Percentiles rank a stretch among this genome's conserved stretches.
These are phyloP conservation scores for Solanum tarapatanum DNA, from an alignment of 257 asterid genomes.

Conservation along the genomic window DNA sequence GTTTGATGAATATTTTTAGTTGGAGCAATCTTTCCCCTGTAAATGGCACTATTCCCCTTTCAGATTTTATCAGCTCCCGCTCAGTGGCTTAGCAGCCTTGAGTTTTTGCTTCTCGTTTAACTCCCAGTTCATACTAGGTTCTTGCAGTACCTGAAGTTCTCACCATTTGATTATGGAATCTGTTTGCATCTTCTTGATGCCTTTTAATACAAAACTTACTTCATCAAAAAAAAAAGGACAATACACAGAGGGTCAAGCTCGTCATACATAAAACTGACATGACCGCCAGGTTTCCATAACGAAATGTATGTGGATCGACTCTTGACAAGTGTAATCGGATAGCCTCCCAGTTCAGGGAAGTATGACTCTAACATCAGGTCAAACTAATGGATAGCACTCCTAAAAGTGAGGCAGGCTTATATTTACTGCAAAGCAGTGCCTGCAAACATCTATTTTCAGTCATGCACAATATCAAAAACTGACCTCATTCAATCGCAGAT, in stretches of 20 bases:
- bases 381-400: neutral
- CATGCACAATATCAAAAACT: neutral
- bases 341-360: neutral
- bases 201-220: neutral
- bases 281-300: neutral
- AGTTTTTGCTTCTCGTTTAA: neutral
- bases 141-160: neutral
- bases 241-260: neutral
- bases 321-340: neutral
- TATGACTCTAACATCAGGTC: neutral
- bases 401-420: neutral
- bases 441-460: neutral
- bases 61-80: neutral
- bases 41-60: neutral
- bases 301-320: neutral
- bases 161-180: neutral
- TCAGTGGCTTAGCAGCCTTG: neutral
- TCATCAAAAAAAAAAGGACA: neutral
- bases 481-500: conserved; percentile 96
- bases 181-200: neutral
- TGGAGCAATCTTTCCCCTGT: neutral
- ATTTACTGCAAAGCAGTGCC: neutral
- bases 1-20: neutral
- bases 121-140: neutral
- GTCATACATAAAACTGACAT: neutral